A percentile compares a stretch with the other conserved stretches of the same genome.
Conservation (phyloP, 2,329 filamentous ascomycete genomes). For the Beauveria medogensis region DNA sequence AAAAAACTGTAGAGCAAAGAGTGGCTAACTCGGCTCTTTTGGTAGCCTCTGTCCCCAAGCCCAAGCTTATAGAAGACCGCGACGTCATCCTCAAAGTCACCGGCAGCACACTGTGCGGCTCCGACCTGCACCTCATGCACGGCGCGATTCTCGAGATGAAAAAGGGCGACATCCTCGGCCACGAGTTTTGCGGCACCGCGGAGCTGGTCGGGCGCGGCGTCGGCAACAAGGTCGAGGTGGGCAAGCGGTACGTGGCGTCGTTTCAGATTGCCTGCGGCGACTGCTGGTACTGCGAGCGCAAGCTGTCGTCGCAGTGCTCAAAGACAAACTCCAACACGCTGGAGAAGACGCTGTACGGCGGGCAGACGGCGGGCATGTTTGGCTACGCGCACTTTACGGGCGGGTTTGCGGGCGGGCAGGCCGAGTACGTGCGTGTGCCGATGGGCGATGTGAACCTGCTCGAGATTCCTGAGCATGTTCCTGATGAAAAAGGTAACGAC, state of each 20-base stretch:
- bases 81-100: slow-evolving; percentile 79
- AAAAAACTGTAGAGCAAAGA: no score
- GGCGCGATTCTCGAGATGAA: slow-evolving; percentile 49
- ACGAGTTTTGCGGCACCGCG: slow-evolving; percentile 51
- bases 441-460: slow-evolving; percentile 74
- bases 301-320: slow-evolving; percentile 72
- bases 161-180: slow-evolving; percentile 60
- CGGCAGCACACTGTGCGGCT: slow-evolving; percentile 50
- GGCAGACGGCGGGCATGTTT: slow-evolving; percentile 65
- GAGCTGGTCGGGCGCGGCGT: slow-evolving; percentile 47
- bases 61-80: slow-evolving; percentile 60
- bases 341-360: slow-evolving; percentile 70
- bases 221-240: slow-evolving; percentile 42
- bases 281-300: slow-evolving; percentile 73
- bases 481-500: slow-evolving; percentile 64
- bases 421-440: slow-evolving; percentile 78
- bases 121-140: slow-evolving; percentile 50
- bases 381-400: slow-evolving; percentile 74
- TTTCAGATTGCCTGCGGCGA: slow-evolving; percentile 73
- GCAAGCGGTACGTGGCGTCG: slow-evolving; percentile 69
- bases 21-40: not conserved
- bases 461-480: slow-evolving; percentile 67
- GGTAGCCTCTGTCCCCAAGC: slow-evolving; percentile 56
- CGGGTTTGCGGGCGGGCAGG: slow-evolving; percentile 80
- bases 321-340: slow-evolving; percentile 67